A percentile compares a stretch with the other conserved stretches of the same genome.
Conservation (phyloP, 768 basidiomycete species). For the Trametes gibbosa region DNA sequence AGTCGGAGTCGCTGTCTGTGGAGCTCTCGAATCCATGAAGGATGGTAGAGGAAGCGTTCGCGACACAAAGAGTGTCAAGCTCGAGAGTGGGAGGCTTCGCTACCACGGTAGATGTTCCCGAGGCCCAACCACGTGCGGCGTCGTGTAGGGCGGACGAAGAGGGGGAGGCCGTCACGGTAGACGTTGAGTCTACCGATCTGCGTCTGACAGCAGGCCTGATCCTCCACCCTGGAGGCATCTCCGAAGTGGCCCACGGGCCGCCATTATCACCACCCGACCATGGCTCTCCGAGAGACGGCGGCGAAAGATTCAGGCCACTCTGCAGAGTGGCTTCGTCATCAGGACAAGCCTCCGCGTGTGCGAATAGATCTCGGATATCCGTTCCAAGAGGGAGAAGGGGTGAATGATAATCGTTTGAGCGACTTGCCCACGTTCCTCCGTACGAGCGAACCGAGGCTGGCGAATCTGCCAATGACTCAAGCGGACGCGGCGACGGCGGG, state of each 20-base stretch:
- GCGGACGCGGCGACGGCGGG: slow-evolving; percentile 4
- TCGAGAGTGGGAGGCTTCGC: neutral
- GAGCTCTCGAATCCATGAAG: neutral
- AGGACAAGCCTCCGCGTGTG: neutral
- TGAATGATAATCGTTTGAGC: neutral
- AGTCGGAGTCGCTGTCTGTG: neutral
- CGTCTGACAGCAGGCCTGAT: neutral
- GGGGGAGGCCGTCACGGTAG: slow-evolving; percentile 12
- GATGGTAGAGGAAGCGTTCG: neutral
- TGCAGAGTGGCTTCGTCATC: neutral
- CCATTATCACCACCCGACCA: neutral
- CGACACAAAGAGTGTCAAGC: neutral
- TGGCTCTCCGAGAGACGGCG: slow-evolving; percentile 1
- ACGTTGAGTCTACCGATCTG: slow-evolving; percentile 9
- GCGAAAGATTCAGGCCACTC: neutral
- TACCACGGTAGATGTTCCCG: neutral
- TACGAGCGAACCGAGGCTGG: slow-evolving; percentile 1
- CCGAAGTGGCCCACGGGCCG: neutral
- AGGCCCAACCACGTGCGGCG: neutral
- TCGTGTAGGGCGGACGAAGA: slow-evolving; percentile 14
- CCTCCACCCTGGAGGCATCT: neutral
- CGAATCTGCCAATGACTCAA: neutral
- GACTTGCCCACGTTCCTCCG: neutral
- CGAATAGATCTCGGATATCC: neutral
- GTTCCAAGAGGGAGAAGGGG: neutral